A percentile compares a stretch with the other conserved stretches of the same genome.
phyloP scores from a whole-genome alignment of 2,329 filamentous ascomycete species.

The Raffaelea albimanens region DNA sequence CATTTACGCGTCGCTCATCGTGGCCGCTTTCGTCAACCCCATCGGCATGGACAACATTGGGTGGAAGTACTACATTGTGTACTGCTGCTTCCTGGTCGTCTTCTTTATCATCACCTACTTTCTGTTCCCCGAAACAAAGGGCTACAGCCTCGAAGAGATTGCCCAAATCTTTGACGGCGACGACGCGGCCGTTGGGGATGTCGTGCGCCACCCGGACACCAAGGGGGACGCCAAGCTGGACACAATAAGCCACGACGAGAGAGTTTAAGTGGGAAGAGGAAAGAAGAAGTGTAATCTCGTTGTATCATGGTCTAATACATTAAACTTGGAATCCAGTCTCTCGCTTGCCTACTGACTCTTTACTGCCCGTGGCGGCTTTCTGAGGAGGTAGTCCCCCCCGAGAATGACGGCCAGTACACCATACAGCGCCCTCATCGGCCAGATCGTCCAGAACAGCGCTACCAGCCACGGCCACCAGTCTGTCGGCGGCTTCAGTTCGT shows the following conservation, averaged over 20 bases:
- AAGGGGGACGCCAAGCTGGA: too few species aligned
- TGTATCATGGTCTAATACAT: too few species aligned
- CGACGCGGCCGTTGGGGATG: too few species aligned
- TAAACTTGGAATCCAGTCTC: too few species aligned
- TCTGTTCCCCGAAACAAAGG: conserved; percentile 17
- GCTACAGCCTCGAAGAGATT: conserved; percentile 11
- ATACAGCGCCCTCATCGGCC: conserved; percentile 35
- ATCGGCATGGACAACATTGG: conserved; percentile 21
- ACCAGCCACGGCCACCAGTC: conserved; percentile 23
- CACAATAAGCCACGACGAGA: too few species aligned
- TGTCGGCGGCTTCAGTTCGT: conserved; percentile 19
- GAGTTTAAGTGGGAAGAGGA: too few species aligned
- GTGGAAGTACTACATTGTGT: conserved; percentile 32
- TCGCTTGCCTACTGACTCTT: too few species aligned
- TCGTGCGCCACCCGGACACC: too few species aligned
- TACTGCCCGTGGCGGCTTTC: too few species aligned
- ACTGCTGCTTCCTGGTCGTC: conserved; percentile 24
- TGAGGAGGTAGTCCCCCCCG: too few species aligned
- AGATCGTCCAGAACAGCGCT: conserved; percentile 21
- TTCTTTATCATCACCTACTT: conserved; percentile 21
- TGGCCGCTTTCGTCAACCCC: conserved; percentile 7
- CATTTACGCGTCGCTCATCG: neutral
- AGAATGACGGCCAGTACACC: conserved; percentile 29
- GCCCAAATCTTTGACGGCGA: conserved; percentile 14
- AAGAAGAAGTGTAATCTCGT: too few species aligned